Evolutionary conservation across 1,284 basidiomycete genomes (phyloP).

Genomic region (Apiotrichum domesticum): DNA sequence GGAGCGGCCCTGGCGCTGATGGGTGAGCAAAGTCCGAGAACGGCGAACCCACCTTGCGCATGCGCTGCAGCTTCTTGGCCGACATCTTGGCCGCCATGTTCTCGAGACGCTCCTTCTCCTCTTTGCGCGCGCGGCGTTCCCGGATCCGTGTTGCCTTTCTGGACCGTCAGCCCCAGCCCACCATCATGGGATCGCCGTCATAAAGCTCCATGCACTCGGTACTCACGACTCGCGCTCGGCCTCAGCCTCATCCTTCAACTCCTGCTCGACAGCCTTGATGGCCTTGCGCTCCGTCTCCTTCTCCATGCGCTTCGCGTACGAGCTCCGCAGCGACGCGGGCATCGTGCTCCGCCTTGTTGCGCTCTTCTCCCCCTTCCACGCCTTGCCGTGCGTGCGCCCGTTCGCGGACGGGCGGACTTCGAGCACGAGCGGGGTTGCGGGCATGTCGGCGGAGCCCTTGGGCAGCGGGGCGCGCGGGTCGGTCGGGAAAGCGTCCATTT

Average conservation of each 20-base stretch:
- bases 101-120: conserved; percentile 45
- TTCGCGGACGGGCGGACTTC: conserved; percentile 23
- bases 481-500: not conserved
- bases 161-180: not conserved
- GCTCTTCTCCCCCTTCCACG: conserved; percentile 41
- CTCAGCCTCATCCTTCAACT: conserved; percentile 45
- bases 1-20: conserved; percentile 44
- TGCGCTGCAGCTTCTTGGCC: conserved; percentile 48
- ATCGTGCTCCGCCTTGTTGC: conserved; percentile 38
- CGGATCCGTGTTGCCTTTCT: conserved; percentile 41
- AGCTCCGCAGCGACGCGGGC: conserved; percentile 31
- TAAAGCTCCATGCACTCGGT: not conserved
- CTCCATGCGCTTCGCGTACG: conserved; percentile 41
- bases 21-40: not conserved
- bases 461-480: not conserved
- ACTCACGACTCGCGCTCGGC: conserved; percentile 42
- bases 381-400: conserved; percentile 42
- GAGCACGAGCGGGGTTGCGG: conserved; percentile 1
- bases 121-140: conserved; percentile 41
- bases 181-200: too few species aligned
- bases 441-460: conserved; percentile 1
- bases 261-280: conserved; percentile 40
- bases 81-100: conserved; percentile 45
- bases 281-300: conserved; percentile 34
- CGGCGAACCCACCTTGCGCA: conserved; percentile 40